These are phyloP conservation scores for Xylaria cubensis DNA, from an alignment of 495 filamentous ascomycete genomes.

Conservation along the genomic window DNA sequence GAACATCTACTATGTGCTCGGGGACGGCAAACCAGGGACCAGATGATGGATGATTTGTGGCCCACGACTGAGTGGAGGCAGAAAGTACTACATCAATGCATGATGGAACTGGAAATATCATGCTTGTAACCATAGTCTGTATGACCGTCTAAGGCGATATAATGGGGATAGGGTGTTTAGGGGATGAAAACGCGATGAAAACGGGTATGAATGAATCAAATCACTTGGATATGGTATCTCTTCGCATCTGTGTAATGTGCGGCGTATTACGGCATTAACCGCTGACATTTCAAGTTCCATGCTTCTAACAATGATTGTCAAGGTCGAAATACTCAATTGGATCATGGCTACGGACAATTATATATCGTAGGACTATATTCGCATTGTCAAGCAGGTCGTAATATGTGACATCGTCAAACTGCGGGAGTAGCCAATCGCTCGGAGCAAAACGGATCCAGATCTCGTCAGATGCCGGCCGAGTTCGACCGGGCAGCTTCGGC, in stretches of 20 bases:
- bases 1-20: not conserved
- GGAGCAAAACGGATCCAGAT: constrained; percentile 16
- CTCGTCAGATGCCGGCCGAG: constrained; percentile 7
- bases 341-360: not conserved
- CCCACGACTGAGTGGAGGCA: not conserved
- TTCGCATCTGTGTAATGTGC: not conserved
- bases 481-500: constrained; percentile 13
- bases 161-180: constrained; percentile 15
- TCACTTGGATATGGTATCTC: constrained; percentile 17
- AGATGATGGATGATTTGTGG: not conserved
- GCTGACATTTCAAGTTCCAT: not conserved
- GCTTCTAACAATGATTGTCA: not conserved
- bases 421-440: not conserved
- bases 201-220: constrained; percentile 20
- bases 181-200: constrained; percentile 23
- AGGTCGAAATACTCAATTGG: too few relatives aligned
- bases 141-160: constrained; percentile 20
- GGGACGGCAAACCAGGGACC: constrained; percentile 13
- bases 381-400: not conserved
- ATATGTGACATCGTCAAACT: not conserved
- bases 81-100: constrained; percentile 8
- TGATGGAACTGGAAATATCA: constrained; percentile 10
- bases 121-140: constrained; percentile 28
- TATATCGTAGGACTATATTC: not conserved
- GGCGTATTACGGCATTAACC: not conserved